Conservation (phyloP, 2,329 filamentous ascomycete species). For the Arthrobotrys megalospora region DNA sequence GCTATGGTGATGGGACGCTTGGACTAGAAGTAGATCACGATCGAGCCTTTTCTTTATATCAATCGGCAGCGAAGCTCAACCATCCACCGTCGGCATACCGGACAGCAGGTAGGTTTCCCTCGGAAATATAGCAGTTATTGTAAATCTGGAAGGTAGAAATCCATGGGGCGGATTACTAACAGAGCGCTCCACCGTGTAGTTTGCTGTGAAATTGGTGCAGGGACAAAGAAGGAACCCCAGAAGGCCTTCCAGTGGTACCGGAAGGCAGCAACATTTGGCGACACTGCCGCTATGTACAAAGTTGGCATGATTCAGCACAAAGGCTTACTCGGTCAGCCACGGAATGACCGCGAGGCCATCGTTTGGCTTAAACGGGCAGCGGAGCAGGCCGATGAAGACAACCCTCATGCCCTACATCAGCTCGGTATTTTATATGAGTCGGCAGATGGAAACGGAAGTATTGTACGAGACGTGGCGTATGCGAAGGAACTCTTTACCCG, state of each 20-base stretch:
- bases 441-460: constrained; percentile 73
- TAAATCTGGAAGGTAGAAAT: background rate
- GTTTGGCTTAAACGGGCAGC: constrained; percentile 94
- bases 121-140: background rate
- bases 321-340: constrained; percentile 87
- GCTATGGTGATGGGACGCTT: constrained; percentile 84
- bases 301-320: constrained; percentile 96
- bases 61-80: constrained; percentile 90
- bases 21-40: constrained; percentile 86
- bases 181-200: constrained; percentile 69
- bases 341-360: constrained; percentile 86
- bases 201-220: constrained; percentile 96
- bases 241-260: constrained; percentile 99
- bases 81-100: constrained; percentile 91
- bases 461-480: constrained; percentile 86
- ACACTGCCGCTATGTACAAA: constrained; percentile 97
- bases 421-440: constrained; percentile 78
- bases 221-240: constrained; percentile 88
- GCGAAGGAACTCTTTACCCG: constrained; percentile 85
- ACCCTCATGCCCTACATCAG: constrained; percentile 95
- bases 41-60: constrained; percentile 93
- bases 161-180: background rate
- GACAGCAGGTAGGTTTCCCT: constrained; percentile 74
- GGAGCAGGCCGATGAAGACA: constrained; percentile 87
- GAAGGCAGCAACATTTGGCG: constrained; percentile 88